These are phyloP conservation scores for Flaveria brownii DNA, from an alignment of 129 eudicot species.

Conservation along the genomic window DNA sequence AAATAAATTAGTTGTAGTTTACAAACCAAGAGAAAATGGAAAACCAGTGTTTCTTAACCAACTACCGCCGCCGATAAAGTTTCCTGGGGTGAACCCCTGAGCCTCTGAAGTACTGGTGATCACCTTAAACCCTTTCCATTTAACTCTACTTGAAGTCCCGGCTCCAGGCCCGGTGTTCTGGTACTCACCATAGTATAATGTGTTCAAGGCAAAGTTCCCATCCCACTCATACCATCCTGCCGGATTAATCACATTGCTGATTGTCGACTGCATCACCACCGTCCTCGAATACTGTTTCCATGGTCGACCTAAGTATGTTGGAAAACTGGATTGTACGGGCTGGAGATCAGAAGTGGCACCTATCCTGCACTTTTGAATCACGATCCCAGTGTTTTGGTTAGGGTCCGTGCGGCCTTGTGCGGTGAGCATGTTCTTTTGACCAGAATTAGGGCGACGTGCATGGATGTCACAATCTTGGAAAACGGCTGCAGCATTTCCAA, in stretches of 20 bases:
- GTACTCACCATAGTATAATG: conserved; percentile 64
- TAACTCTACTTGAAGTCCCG: conserved; percentile 51
- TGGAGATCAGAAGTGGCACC: conserved; percentile 70
- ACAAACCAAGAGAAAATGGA: conserved; percentile 67
- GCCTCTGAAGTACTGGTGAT: conserved; percentile 67
- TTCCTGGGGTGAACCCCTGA: conserved; percentile 54
- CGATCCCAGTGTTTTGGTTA: conserved; percentile 88
- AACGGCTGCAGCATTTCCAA: conserved; percentile 71
- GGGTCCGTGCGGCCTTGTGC: conserved; percentile 87
- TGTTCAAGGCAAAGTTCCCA: conserved; percentile 57
- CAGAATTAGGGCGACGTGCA: conserved; percentile 64
- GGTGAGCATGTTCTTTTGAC: conserved; percentile 76
- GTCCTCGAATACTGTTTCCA: conserved; percentile 81
- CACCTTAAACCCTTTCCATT: conserved; percentile 69
- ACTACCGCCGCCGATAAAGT: conserved; percentile 60
- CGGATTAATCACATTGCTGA: conserved; percentile 58
- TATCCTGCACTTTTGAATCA: conserved; percentile 66
- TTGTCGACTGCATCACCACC: conserved; percentile 63
- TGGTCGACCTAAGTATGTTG: conserved; percentile 79
- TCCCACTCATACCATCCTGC: conserved; percentile 89
- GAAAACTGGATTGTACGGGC: conserved; percentile 55
- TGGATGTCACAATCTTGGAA: conserved; percentile 86
- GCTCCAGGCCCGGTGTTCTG: conserved; percentile 80
- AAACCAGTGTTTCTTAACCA: conserved; percentile 67
- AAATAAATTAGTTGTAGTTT: neutral